A percentile compares a stretch with the other conserved stretches of the same genome.
These are phyloP conservation scores for Ophiostoma sp. DNA, from an alignment of 2,329 filamentous ascomycete species.

Conservation along the genomic window DNA sequence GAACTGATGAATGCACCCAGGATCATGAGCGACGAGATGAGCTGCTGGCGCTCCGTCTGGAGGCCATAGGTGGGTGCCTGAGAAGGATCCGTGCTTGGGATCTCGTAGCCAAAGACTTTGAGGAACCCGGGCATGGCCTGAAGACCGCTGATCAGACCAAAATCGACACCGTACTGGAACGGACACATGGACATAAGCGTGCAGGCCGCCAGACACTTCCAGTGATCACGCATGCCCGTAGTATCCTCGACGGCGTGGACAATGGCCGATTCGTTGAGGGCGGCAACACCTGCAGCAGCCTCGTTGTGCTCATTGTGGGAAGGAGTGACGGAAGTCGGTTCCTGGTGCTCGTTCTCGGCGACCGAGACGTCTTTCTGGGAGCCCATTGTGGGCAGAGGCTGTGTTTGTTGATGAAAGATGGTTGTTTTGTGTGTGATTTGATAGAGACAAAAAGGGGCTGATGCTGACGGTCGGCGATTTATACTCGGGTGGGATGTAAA, in stretches of 20 bases:
- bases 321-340: not conserved
- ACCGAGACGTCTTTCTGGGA: slow-evolving; percentile 17
- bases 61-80: slow-evolving; percentile 47
- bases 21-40: slow-evolving; percentile 51
- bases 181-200: slow-evolving; percentile 50
- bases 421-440: not conserved
- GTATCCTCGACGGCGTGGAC: slow-evolving; percentile 19
- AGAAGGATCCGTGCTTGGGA: slow-evolving; percentile 34
- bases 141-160: slow-evolving; percentile 23
- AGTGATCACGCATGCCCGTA: slow-evolving; percentile 35
- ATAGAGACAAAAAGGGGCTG: not conserved
- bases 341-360: slow-evolving; percentile 18
- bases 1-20: slow-evolving; percentile 50
- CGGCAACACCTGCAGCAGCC: not conserved
- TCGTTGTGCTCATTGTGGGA: not conserved
- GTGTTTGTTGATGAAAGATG: not conserved
- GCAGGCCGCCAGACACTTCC: slow-evolving; percentile 43
- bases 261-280: slow-evolving; percentile 3
- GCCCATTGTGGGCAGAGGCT: slow-evolving; percentile 16
- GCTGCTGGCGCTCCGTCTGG: slow-evolving; percentile 45
- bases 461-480: not conserved
- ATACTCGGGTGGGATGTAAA: not conserved
- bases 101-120: slow-evolving; percentile 42
- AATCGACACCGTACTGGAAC: slow-evolving; percentile 53
- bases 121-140: slow-evolving; percentile 49